Evolutionary conservation across 1,139 yeast genomes (phyloP).

Genomic region (Candida sanyaensis): DNA sequence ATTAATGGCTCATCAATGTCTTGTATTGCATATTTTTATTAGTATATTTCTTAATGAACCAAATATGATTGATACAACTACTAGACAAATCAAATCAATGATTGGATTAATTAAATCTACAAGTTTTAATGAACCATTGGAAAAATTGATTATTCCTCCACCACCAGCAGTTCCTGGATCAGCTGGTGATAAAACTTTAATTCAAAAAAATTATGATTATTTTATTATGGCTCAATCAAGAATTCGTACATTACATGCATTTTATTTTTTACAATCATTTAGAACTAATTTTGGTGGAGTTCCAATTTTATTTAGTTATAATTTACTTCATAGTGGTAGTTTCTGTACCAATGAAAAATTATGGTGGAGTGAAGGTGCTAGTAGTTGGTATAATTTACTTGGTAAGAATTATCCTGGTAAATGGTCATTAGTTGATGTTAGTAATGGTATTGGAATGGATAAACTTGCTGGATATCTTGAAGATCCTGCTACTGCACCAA

Average conservation of each 20-base stretch:
- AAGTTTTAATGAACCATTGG: constrained; percentile 70
- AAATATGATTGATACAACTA: constrained; percentile 70
- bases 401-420: constrained; percentile 16
- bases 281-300: constrained; percentile 68
- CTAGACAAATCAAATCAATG: constrained; percentile 75
- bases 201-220: constrained; percentile 61
- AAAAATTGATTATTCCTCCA: constrained; percentile 63
- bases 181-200: constrained; percentile 14
- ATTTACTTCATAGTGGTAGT: constrained; percentile 70
- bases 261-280: constrained; percentile 70
- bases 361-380: constrained; percentile 62
- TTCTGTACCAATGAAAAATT: constrained; percentile 69
- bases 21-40: constrained; percentile 77
- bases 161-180: constrained; percentile 23
- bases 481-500: constrained; percentile 5
- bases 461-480: constrained; percentile 44
- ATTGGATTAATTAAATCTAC: constrained; percentile 79
- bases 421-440: constrained; percentile 46
- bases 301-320: constrained; percentile 54
- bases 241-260: constrained; percentile 80
- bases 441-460: constrained; percentile 57
- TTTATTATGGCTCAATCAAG: constrained; percentile 82
- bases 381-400: constrained; percentile 54
- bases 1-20: constrained; percentile 84
- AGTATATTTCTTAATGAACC: constrained; percentile 81